Base-by-base conservation (phyloP, 2,329 filamentous ascomycete genomes). In the Cercospora brassicicola region DNA sequence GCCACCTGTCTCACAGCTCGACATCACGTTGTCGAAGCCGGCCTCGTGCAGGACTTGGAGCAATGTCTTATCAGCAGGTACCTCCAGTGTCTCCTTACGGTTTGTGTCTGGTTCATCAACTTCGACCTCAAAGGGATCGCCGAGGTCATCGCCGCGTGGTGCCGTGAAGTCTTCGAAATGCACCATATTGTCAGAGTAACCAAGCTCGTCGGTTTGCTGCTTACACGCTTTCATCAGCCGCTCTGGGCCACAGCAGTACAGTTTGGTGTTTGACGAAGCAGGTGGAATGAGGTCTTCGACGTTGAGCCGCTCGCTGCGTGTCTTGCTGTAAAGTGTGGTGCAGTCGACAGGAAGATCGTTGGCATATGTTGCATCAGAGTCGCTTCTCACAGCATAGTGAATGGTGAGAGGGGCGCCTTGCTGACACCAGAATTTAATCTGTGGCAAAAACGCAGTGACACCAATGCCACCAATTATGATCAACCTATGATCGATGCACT, bases 381-480 rank as follows among this genome's bases (percentile, higher is more conserved):
- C 74, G 0, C 80, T 82, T 8, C 85, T 82, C 13, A 90, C 84
- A 0, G 85, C 87, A 68, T 88, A 89, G 77, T 90, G 88, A 48
- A 90, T 76, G 23, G 81, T 79, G 42, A 82, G 84, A 65, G 83
- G 82, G 75, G 77, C 69, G n/a, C 71, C 69, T 1, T 70, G 64
- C 2, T 57, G 39, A 5, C 75, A 63, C 11, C 80, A 75, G 11
- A 75, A 69, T 59, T 84, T 78, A 2, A 87, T 74, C 26, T 87
- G 79, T 0, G 80, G 73, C 8, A 91, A 73, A 70, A 90, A 90
- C 0, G 89, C 89, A 1, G 89, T 91, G 69, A 91, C 85, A 0
- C 89, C 89, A 31, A 91, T 87, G 0, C 89, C 89, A 9, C 86
- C 89, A 0, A 84, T 87, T 31, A 91, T 84, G 72, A 90, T 87